Percentiles rank a stretch among this genome's conserved stretches.
Evolutionary conservation across 306 rosid genomes (phyloP).

Genomic region (Malus domestica): ASM211411v1 NC_041804.1:4346001-4346500

Average conservation of each 20-base stretch:
- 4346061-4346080: no score
- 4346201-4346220: not conserved
- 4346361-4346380: slow-evolving; percentile 37
- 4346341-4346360: slow-evolving; percentile 70
- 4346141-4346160: not conserved
- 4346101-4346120: not conserved
- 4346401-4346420: not conserved
- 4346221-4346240: slow-evolving; percentile 26
- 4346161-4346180: not conserved
- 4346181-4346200: not conserved
- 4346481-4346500: slow-evolving; percentile 53
- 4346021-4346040: no score
- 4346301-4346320: slow-evolving; percentile 65
- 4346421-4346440: not conserved
- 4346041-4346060: no score
- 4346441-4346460: slow-evolving; percentile 84
- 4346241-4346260: slow-evolving; percentile 58
- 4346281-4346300: slow-evolving; percentile 83
- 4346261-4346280: slow-evolving; percentile 65
- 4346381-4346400: not conserved
- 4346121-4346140: not conserved
- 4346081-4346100: not conserved
- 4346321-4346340: slow-evolving; percentile 37
- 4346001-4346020: no score
- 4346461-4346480: slow-evolving; percentile 52